Evolutionary conservation across 306 rosid genomes (phyloP).

Genomic region (Mimosa pudica): DNA sequence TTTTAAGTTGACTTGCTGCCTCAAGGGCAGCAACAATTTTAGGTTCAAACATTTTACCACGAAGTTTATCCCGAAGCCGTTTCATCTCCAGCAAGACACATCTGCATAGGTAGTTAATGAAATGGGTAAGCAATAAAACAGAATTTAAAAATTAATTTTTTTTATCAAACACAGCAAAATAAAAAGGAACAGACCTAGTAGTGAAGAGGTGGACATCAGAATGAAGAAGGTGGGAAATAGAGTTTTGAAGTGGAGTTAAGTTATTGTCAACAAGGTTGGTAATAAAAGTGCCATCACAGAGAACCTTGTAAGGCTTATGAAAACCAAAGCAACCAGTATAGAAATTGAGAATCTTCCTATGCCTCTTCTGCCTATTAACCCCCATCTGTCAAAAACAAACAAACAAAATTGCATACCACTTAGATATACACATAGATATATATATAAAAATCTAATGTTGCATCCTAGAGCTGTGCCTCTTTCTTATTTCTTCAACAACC

Average conservation of each 20-base stretch:
- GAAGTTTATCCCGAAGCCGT: constrained; percentile 39
- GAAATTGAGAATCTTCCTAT: constrained; percentile 69
- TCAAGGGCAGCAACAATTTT: constrained; percentile 35
- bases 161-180: background rate
- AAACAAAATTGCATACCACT: background rate
- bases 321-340: constrained; percentile 77
- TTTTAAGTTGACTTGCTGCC: constrained; percentile 59
- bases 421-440: no score
- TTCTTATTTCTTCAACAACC: no score
- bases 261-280: constrained; percentile 66
- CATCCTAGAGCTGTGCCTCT: no score
- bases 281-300: constrained; percentile 81
- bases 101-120: constrained; percentile 36
- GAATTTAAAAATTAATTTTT: background rate
- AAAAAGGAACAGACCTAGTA: constrained; percentile 69
- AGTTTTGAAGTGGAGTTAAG: constrained; percentile 68
- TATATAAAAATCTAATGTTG: no score
- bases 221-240: constrained; percentile 55
- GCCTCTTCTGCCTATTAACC: constrained; percentile 69
- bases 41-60: no score
- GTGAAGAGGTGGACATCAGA: constrained; percentile 76
- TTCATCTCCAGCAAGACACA: constrained; percentile 76
- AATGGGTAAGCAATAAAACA: background rate
- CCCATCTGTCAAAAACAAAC: constrained; percentile 52
- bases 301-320: constrained; percentile 68